Evolutionary conservation across 441 rosid genomes (phyloP).

Genomic region (Cnidoscolus chayamansa): DNA sequence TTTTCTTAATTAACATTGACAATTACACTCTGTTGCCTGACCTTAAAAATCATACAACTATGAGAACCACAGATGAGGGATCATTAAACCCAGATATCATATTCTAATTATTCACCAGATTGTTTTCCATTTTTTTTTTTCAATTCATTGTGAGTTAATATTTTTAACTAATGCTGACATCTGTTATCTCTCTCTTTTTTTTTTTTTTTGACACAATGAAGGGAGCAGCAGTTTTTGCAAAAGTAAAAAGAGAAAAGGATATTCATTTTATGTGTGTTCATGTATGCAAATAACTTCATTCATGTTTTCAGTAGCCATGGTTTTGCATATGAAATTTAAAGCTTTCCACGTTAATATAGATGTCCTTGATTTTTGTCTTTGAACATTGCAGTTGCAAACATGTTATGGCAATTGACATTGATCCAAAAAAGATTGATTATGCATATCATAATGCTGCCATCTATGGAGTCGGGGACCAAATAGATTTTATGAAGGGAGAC

Average conservation of each 20-base stretch:
- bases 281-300: constrained; percentile 4
- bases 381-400: constrained; percentile 54
- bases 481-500: constrained; percentile 78
- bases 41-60: too few relatives aligned
- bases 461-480: constrained; percentile 68
- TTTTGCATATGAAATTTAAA: not conserved
- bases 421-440: constrained; percentile 71
- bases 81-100: too few relatives aligned
- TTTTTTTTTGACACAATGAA: too few relatives aligned
- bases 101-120: too few relatives aligned
- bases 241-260: not conserved
- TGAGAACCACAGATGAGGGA: too few relatives aligned
- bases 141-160: too few relatives aligned
- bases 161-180: too few relatives aligned
- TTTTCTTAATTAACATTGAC: too few relatives aligned
- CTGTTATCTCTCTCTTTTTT: too few relatives aligned
- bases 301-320: not conserved
- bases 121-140: too few relatives aligned
- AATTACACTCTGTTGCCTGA: too few relatives aligned
- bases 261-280: not conserved
- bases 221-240: too few relatives aligned
- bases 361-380: constrained; percentile 22
- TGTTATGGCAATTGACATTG: constrained; percentile 77
- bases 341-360: not conserved
- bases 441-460: constrained; percentile 77